Base-by-base conservation (phyloP, 768 basidiomycete species). In the Lactifluus volemus region DNA sequence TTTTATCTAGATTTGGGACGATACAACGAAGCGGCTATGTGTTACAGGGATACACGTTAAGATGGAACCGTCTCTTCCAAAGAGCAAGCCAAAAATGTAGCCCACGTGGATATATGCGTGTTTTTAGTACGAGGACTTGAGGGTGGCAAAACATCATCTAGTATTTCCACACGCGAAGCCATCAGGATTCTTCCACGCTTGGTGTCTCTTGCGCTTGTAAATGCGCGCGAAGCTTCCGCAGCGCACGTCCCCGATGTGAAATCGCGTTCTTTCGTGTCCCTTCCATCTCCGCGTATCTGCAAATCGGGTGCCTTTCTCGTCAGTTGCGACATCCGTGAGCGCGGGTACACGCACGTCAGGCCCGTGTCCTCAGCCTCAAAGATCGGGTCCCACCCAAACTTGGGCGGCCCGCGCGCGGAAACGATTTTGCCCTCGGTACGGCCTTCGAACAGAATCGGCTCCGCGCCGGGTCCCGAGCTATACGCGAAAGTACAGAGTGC, bases 401-500 rank as follows among this genome's bases (percentile, higher is more conserved):
- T 73, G 32, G 78, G 74, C 0, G 84, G 80, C 0, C 96, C 96
- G 48, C 95, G 74, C 1, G 95, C 80, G 29, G 84, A 84, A 3
- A 99, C 96, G 63, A 98, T 94, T n/a, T 73, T 79, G 2, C 96
- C 96, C 29, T 92, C 84, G 1, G 94, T 97, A 11, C 82, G 78
- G 0, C 96, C 96, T 68, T 97, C 95, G 59, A 90, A 90, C 9
- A 90, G 72, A 51, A 94, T 75, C 0, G 92, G 91, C 60, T 92
- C 86, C 2, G 81, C 72, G 5, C 81, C 83, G 74, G 94, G 92
- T 0, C 93, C 92, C 0, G 86, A 77, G 42, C 88, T 89, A 71
- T 97, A 98, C 6, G 95, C 96, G 67, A 98, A 98, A 2, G 97
- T 98, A 74, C 96, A 98, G 7, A 98, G 77, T 0, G 96, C 95